Evolutionary conservation across 345 rosid genomes (phyloP).

Genomic region (Ceriops tagal): DNA sequence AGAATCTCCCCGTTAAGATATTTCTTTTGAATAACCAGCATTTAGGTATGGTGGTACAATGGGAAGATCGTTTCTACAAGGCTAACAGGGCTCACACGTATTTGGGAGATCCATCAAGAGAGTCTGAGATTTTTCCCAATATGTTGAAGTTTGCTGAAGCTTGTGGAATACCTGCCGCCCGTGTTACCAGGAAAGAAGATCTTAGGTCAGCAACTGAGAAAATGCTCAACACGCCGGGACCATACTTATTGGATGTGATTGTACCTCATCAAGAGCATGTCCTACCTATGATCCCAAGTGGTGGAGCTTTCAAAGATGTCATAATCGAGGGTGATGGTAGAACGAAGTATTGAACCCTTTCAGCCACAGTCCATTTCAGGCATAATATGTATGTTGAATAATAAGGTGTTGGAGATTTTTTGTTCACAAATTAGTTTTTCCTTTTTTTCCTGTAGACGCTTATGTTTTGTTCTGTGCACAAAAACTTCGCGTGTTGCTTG

Average conservation of each 20-base stretch:
- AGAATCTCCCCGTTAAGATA: slow-evolving; percentile 83
- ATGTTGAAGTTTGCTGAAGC: slow-evolving; percentile 84
- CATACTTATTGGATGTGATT: slow-evolving; percentile 84
- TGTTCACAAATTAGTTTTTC: not conserved
- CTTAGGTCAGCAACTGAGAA: slow-evolving; percentile 69
- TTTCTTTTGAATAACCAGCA: slow-evolving; percentile 85
- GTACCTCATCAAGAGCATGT: slow-evolving; percentile 97
- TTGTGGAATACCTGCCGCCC: slow-evolving; percentile 81
- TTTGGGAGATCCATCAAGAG: slow-evolving; percentile 71
- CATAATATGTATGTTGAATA: not conserved
- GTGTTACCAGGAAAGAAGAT: slow-evolving; percentile 59
- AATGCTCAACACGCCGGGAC: slow-evolving; percentile 93
- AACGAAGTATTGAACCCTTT: slow-evolving; percentile 25
- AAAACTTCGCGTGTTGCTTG: not conserved
- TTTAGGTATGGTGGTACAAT: slow-evolving; percentile 92
- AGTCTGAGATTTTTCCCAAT: slow-evolving; percentile 75
- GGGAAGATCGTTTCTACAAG: slow-evolving; percentile 95
- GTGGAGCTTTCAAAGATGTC: slow-evolving; percentile 82
- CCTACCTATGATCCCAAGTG: slow-evolving; percentile 95
- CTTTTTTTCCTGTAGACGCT: not conserved
- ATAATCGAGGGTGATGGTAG: slow-evolving; percentile 94
- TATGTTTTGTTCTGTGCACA: not conserved
- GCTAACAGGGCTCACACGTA: slow-evolving; percentile 90
- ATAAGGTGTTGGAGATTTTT: slow-evolving; percentile 1
- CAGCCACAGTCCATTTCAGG: not conserved